Evolutionary conservation across 2,329 filamentous ascomycete genomes (phyloP).

Genomic region (Epichloe typhina): DNA sequence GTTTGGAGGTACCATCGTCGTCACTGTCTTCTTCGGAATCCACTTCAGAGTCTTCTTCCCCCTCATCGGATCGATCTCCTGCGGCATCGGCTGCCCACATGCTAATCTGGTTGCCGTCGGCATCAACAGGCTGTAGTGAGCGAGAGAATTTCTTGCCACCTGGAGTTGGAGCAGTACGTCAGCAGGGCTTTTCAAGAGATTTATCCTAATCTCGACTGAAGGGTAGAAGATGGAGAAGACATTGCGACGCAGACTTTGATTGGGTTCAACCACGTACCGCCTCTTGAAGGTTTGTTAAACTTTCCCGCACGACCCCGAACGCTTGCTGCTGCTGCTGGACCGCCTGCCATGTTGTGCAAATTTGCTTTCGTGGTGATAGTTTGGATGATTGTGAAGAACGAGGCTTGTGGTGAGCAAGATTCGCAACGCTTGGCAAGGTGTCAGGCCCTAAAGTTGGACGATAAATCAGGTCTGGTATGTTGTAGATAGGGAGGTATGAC

Average conservation of each 20-base stretch:
- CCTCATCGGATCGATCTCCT: slow-evolving; percentile 38
- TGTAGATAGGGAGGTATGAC: background rate
- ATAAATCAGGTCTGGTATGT: background rate
- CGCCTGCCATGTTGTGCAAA: slow-evolving; percentile 30
- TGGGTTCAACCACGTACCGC: slow-evolving; percentile 46
- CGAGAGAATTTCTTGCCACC: slow-evolving; percentile 94
- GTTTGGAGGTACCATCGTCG: slow-evolving; percentile 28
- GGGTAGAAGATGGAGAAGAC: background rate
- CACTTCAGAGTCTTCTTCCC: slow-evolving; percentile 39
- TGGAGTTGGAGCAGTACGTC: slow-evolving; percentile 21
- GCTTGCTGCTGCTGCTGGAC: slow-evolving; percentile 26
- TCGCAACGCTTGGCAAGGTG: background rate
- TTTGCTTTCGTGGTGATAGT: background rate
- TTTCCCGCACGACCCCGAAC: slow-evolving; percentile 79
- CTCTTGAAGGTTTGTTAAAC: slow-evolving; percentile 84
- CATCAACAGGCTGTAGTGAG: slow-evolving; percentile 76
- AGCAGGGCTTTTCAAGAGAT: background rate
- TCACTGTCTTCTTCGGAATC: slow-evolving; percentile 39
- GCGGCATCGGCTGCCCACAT: slow-evolving; percentile 65
- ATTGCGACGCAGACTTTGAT: background rate
- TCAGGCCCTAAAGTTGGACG: background rate
- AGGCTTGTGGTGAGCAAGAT: background rate
- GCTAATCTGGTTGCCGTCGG: slow-evolving; percentile 75
- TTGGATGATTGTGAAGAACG: background rate
- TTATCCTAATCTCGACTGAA: background rate